Percentiles rank a stretch among this genome's conserved stretches.
These are phyloP conservation scores for Barnettozyma hawaiiensis DNA, from an alignment of 1,139 yeast genomes.

Conservation along the genomic window DNA sequence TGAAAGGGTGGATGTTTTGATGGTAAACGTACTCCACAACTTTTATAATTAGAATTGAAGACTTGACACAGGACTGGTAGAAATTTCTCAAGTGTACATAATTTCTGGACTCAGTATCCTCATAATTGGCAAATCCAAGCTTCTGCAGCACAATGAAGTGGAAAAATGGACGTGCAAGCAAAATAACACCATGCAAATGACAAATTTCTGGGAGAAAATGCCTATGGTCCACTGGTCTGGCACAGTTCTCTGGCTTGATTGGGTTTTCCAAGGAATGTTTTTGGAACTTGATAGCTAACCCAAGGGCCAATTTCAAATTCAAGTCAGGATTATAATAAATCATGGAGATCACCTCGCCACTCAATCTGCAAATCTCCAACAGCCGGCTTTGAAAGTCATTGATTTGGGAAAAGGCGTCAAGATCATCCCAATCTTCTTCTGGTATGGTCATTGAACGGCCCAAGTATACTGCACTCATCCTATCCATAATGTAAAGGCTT, in stretches of 20 bases:
- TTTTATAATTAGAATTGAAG: constrained; percentile 35
- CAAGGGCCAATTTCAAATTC: constrained; percentile 33
- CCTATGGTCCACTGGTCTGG: constrained; percentile 20
- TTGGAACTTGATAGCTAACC: constrained; percentile 37
- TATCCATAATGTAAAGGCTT: constrained; percentile 36
- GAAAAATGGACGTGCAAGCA: constrained; percentile 43
- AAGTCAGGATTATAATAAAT: constrained; percentile 36
- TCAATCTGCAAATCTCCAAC: constrained; percentile 23
- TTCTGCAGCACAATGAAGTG: constrained; percentile 31
- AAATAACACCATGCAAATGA: constrained; percentile 38
- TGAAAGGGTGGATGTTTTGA: constrained; percentile 30
- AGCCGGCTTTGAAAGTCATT: constrained; percentile 25
- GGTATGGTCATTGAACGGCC: constrained; percentile 39
- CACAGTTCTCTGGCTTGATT: constrained; percentile 16
- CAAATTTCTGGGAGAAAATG: constrained; percentile 31
- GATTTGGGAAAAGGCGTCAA: constrained; percentile 20
- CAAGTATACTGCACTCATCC: constrained; percentile 34
- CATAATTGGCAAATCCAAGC: constrained; percentile 16
- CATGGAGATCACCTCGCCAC: constrained; percentile 33
- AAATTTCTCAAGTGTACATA: constrained; percentile 23
- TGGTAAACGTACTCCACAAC: constrained; percentile 29
- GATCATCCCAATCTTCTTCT: constrained; percentile 41
- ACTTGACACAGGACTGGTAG: constrained; percentile 35
- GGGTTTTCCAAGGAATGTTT: constrained; percentile 27
- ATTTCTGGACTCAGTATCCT: constrained; percentile 19